Evolutionary conservation across 2,329 filamentous ascomycete species (phyloP).

Genomic region (Hypoxylon sp.): DNA sequence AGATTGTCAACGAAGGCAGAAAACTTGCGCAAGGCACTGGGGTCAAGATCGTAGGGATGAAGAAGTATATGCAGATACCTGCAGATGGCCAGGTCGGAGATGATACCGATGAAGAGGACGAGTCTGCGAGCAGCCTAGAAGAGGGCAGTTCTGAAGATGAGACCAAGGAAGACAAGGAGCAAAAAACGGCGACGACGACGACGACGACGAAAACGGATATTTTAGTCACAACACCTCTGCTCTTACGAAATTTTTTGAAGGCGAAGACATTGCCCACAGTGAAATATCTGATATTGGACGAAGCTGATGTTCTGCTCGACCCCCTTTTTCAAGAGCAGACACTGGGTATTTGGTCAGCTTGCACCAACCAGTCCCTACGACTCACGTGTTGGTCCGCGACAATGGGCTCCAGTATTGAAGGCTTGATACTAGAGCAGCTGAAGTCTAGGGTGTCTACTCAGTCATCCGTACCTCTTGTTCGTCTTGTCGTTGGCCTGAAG

Average conservation of each 20-base stretch:
- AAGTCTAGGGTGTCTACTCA: constrained; percentile 57
- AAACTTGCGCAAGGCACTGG: constrained; percentile 82
- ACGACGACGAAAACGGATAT: constrained; percentile 77
- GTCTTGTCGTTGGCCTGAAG: constrained; percentile 94
- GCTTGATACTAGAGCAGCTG: constrained; percentile 75
- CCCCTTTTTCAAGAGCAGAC: constrained; percentile 91
- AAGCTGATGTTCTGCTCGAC: constrained; percentile 94
- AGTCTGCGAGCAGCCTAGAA: constrained; percentile 25
- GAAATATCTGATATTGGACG: constrained; percentile 81
- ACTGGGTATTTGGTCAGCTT: constrained; percentile 81
- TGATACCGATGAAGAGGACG: constrained; percentile 33
- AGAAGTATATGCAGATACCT: constrained; percentile 79
- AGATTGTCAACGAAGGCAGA: constrained; percentile 84
- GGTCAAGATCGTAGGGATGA: constrained; percentile 81
- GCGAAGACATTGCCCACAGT: constrained; percentile 70
- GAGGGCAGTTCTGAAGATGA: constrained; percentile 49
- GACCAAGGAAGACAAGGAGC: constrained; percentile 47
- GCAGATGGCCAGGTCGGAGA: constrained; percentile 53
- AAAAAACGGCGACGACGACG: constrained; percentile 48
- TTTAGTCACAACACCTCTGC: constrained; percentile 79
- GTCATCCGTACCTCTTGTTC: constrained; percentile 66
- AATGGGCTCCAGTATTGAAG: constrained; percentile 92
- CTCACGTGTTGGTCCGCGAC: constrained; percentile 95
- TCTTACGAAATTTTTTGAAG: constrained; percentile 77
- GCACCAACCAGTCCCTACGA: constrained; percentile 72